Evolutionary conservation across 192 early-diverging fungal genomes (phyloP).

Genomic region (Allomyces javanicus): DNA sequence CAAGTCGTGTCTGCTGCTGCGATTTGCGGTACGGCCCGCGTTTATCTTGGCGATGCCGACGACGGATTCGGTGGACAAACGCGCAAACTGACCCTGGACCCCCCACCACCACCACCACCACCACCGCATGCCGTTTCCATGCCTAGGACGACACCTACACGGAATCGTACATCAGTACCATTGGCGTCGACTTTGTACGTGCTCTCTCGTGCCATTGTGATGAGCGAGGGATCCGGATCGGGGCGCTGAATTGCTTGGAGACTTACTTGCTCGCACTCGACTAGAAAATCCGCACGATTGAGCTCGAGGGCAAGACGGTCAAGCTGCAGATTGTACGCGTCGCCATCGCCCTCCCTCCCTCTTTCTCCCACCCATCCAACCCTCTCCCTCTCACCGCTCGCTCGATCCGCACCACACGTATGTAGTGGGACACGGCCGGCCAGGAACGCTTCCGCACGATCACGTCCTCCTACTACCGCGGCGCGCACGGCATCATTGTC

Average conservation of each 20-base stretch:
- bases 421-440: conserved; percentile 90
- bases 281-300: conserved; percentile 95
- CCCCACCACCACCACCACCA: not conserved
- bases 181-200: conserved; percentile 95
- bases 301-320: conserved; percentile 94
- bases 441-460: conserved; percentile 99
- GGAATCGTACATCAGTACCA: conserved; percentile 94
- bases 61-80: not conserved
- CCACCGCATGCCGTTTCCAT: no score
- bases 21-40: conserved; percentile 53
- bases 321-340: conserved; percentile 80
- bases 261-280: not conserved
- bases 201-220: not conserved
- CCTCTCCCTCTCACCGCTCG: not conserved
- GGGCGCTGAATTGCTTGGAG: no score
- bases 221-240: no score
- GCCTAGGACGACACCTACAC: conserved; percentile 86
- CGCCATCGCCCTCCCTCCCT: conserved; percentile 7
- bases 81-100: not conserved
- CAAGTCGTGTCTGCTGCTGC: conserved; percentile 88
- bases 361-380: conserved; percentile 2
- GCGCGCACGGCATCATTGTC: conserved; percentile 95
- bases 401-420: not conserved
- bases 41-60: not conserved
- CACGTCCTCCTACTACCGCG: conserved; percentile 92